Base-by-base conservation (phyloP, 306 rosid genomes). In the Abrus precatorius region DNA sequence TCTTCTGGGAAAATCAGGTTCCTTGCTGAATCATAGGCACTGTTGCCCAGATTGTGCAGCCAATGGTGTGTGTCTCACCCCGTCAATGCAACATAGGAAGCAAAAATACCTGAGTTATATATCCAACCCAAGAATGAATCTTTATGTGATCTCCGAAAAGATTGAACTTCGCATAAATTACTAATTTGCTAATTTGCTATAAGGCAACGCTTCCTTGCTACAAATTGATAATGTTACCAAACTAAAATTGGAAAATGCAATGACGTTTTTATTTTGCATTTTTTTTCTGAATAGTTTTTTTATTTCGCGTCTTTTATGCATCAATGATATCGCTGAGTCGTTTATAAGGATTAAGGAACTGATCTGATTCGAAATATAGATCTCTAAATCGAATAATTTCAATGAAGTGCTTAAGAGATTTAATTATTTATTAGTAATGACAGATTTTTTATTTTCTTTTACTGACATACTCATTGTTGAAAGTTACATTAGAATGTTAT, bases 81-180 rank as follows among this genome's bases (percentile, higher is more conserved):
- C 60, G 71, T 65, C 56, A 53, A 66, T 77, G 75, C 65, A 66
- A 66, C 50, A 41, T 54, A 8, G 59, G 67, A 66, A 67, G 38
- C 69, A 56, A 61, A 9, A 14, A 44, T 41, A 49, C 34, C 3
- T 1, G 3, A 11, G 40, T 67, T 65, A 14, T 14, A 27, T 10
- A 38, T 4, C 5, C 13, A 57, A 9, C 1, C 1, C 6, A 70
- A 12, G 60, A 13, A 33, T 70, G 43, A 29, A 69, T 47, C 56
- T 69, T 69, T 69, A 3, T 45, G 74, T 47, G 56, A 45, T 69
- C 74, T 69, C 74, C 28, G 2, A 12, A 29, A 45, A 45, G 12
- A 68, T 44, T 68, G n/a, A 48, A 11, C 53, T 47, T 68, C 20
- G 41, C 53, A 45, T 5, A 68, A 28, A 28, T 45, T 69, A 45